These are phyloP conservation scores for Tetragonia tetragonoides DNA, from an alignment of 148 eudicot genomes.

Conservation along the genomic window DNA sequence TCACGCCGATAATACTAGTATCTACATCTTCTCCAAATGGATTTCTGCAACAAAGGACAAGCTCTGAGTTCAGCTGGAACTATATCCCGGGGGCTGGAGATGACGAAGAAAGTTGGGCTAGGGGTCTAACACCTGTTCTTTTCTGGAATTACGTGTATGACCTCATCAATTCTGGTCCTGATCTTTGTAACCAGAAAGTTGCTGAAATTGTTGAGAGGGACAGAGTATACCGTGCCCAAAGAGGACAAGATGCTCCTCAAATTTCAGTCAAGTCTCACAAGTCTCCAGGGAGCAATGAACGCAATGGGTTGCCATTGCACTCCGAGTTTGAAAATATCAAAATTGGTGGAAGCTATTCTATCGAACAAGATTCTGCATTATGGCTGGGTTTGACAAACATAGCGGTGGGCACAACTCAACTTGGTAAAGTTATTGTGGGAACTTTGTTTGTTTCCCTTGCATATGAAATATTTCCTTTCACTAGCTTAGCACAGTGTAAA, in stretches of 20 bases:
- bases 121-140: conserved; percentile 73
- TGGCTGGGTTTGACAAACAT: conserved; percentile 76
- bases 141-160: conserved; percentile 88
- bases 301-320: conserved; percentile 28
- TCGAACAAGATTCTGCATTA: conserved; percentile 33
- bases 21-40: conserved; percentile 69
- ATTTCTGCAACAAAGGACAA: conserved; percentile 49
- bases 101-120: conserved; percentile 98
- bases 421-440: conserved; percentile 45
- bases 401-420: conserved; percentile 58
- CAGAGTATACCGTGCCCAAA: conserved; percentile 68
- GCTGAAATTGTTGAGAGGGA: conserved; percentile 85
- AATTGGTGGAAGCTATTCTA: conserved; percentile 19
- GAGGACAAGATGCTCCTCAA: conserved; percentile 91
- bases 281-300: conserved; percentile 20
- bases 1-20: conserved; percentile 85
- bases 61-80: conserved; percentile 89
- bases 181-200: conserved; percentile 77
- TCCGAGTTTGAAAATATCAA: conserved; percentile 23
- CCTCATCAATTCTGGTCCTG: conserved; percentile 68
- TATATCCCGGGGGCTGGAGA: conserved; percentile 98
- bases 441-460: background rate
- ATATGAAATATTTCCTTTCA: background rate
- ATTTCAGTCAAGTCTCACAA: conserved; percentile 44
- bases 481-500: background rate